Base-by-base conservation (phyloP, 352 stramenopile species). In the Pythium volutum region DNA sequence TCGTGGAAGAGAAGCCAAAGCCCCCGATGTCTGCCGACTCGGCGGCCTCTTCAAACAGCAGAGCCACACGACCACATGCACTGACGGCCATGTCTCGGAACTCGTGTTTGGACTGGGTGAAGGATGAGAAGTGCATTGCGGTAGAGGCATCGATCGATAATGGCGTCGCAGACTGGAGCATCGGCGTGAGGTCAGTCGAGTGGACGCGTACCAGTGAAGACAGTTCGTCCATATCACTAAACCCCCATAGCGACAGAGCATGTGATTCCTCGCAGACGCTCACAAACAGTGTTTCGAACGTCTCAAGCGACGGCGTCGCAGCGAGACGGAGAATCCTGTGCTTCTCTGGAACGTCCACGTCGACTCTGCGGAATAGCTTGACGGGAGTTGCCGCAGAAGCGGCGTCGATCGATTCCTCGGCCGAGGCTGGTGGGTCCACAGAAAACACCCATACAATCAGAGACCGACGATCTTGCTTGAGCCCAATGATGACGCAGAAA, bases 361-460 rank as follows among this genome's bases (percentile, higher is more conserved):
- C 57, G 7, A 73, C 68, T 48, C 83, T 84, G 18, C 72, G 66
- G 20, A 83, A 88, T 11, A 89, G 48, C 27, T 83, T 43, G 2
- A 83, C 34, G 20, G 53, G 47, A 8, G 67, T 62, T 12, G 27
- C 52, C n/a, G n/a, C n/a, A n/a, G n/a, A n/a, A 34, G 43, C 29
- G 36, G 33, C 53, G 1, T 64, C 47, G 6, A 67, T 56, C 10
- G 42, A n/a, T 20, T 43, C 54, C 12, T 52, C 39, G 15, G 45
- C 15, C 2, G 36, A 46, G 4, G 22, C 31, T 3, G 48, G 38
- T n/a, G 57, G 43, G 14, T 75, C 68, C 20, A 89, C 73, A 8
- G 77, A 74, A 51, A 91, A 88, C 3, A 87, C 64, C 79, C 81
- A 91, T 18, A 87, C 46, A 18, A 74, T 58, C n/a, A 91, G 31